phyloP scores from a whole-genome alignment of 1,139 yeast genomes.

The Kluyveromyces sp. region DNA sequence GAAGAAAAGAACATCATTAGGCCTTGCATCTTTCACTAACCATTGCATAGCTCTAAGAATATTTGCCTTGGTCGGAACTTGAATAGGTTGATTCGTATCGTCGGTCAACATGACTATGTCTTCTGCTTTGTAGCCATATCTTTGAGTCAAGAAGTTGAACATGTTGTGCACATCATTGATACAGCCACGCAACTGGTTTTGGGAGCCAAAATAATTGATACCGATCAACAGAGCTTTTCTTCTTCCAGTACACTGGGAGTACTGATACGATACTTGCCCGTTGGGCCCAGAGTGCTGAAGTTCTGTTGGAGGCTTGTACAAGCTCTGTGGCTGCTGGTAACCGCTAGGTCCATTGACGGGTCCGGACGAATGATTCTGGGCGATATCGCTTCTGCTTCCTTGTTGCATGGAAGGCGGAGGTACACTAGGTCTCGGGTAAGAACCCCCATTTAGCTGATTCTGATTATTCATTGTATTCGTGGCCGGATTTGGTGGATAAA shows the following conservation, averaged over 20 bases:
- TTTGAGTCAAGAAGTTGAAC: conserved; percentile 46
- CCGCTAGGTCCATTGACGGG: conserved; percentile 14
- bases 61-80: conserved; percentile 70
- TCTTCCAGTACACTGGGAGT: conserved; percentile 68
- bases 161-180: conserved; percentile 74
- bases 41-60: conserved; percentile 85
- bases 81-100: conserved; percentile 52
- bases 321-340: conserved; percentile 16
- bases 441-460: not conserved
- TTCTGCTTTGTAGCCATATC: conserved; percentile 62
- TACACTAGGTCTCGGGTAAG: conserved; percentile 6
- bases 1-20: conserved; percentile 80
- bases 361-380: conserved; percentile 10
- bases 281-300: conserved; percentile 20
- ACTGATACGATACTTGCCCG: conserved; percentile 41
- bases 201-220: conserved; percentile 76
- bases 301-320: conserved; percentile 24
- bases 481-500: conserved; percentile 1
- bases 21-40: conserved; percentile 74
- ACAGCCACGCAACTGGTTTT: conserved; percentile 71
- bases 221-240: conserved; percentile 83
- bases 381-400: conserved; percentile 11
- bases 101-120: conserved; percentile 84
- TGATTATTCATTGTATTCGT: not conserved
- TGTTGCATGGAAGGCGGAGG: conserved; percentile 10